phyloP scores from a whole-genome alignment of 2,329 filamentous ascomycete species.

The Fusarium floridanum region DNA sequence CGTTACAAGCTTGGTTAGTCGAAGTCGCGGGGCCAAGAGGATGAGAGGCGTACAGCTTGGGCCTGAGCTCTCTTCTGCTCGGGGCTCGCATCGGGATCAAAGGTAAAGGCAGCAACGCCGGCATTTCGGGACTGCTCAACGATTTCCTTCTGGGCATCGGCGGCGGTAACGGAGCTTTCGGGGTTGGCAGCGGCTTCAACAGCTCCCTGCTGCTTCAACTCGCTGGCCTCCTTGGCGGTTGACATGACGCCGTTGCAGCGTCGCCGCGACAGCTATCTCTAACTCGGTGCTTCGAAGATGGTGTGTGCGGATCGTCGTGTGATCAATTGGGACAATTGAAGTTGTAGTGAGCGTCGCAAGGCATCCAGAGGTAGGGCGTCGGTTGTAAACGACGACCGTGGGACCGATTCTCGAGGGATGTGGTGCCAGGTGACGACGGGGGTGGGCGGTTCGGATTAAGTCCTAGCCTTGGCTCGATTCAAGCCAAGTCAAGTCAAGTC shows the following conservation, averaged over 20 bases:
- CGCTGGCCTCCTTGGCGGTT: slow-evolving; percentile 56
- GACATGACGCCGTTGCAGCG: slow-evolving; percentile 49
- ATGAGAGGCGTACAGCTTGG: slow-evolving; percentile 70
- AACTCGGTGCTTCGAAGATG: slow-evolving; percentile 18
- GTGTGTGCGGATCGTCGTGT: slow-evolving; percentile 14
- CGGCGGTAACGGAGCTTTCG: slow-evolving; percentile 73
- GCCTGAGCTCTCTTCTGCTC: slow-evolving; percentile 88
- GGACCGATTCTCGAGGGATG: slow-evolving; percentile 14
- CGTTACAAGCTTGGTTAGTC: slow-evolving; percentile 20
- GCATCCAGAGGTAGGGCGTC: slow-evolving; percentile 34
- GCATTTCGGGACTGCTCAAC: slow-evolving; percentile 83
- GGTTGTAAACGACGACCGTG: slow-evolving; percentile 23
- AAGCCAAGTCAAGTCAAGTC: slow-evolving; percentile 7
- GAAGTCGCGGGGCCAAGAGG: slow-evolving; percentile 1
- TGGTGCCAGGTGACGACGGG: slow-evolving; percentile 24
- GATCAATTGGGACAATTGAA: slow-evolving; percentile 42
- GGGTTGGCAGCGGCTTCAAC: slow-evolving; percentile 82
- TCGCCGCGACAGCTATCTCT: slow-evolving; percentile 26
- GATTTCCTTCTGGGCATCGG: slow-evolving; percentile 79
- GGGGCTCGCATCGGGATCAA: slow-evolving; percentile 85
- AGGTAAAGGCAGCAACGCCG: slow-evolving; percentile 84
- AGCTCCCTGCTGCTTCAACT: slow-evolving; percentile 86
- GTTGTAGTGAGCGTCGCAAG: slow-evolving; percentile 25
- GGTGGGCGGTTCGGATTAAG: slow-evolving; percentile 22
- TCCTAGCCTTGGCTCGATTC: slow-evolving; percentile 19